Conservation (phyloP, 352 stramenopile species). For the Phytophthora chlamydospora region DNA sequence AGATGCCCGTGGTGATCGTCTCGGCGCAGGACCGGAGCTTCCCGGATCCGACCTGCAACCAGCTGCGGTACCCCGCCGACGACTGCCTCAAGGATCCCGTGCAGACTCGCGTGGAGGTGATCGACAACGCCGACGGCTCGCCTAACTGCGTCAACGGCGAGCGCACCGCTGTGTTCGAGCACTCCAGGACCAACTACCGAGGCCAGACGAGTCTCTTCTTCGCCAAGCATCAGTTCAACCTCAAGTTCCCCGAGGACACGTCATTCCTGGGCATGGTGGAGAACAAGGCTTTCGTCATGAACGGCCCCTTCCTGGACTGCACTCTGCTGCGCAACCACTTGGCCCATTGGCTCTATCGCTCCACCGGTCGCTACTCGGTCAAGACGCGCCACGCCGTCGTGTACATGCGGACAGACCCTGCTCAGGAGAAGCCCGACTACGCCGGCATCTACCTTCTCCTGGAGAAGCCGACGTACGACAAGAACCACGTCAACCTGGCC, state of each 20-base stretch:
- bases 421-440: conserved; percentile 47
- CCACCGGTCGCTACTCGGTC: conserved; percentile 71
- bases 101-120: conserved; percentile 56
- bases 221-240: conserved; percentile 76
- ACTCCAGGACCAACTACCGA: conserved; percentile 72
- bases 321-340: conserved; percentile 80
- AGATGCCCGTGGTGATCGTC: conserved; percentile 72
- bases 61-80: conserved; percentile 64
- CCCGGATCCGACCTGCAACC: conserved; percentile 75
- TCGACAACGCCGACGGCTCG: conserved; percentile 60
- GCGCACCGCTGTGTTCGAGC: conserved; percentile 47
- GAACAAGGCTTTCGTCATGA: conserved; percentile 76
- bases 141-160: conserved; percentile 64
- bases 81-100: conserved; percentile 73
- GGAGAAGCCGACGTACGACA: conserved; percentile 79
- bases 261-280: conserved; percentile 65
- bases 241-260: conserved; percentile 59
- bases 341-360: conserved; percentile 76
- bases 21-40: conserved; percentile 59
- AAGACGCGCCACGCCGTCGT: conserved; percentile 69
- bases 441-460: conserved; percentile 74
- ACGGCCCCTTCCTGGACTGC: conserved; percentile 77
- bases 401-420: conserved; percentile 56
- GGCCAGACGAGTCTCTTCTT: conserved; percentile 82
- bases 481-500: conserved; percentile 69